Evolutionary conservation across 345 rosid species (phyloP).

Genomic region (Citrus cavaleriei): DNA sequence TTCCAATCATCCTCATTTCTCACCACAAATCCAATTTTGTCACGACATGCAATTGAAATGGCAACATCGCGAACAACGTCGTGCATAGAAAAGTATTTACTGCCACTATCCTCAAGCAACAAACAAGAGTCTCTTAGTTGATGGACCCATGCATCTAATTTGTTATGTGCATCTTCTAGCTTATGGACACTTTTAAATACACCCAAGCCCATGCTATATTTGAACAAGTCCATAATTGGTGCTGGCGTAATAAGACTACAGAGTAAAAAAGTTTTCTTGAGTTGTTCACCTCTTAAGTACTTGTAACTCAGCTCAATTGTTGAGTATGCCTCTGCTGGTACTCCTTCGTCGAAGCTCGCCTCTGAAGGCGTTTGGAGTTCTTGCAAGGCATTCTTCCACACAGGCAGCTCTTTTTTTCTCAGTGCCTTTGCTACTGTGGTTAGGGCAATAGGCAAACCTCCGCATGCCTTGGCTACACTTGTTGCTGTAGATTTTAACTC

Average conservation of each 20-base stretch:
- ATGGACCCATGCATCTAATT: not conserved
- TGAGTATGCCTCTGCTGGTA: not conserved
- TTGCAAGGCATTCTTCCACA: too few species aligned
- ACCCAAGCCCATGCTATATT: constrained; percentile 9
- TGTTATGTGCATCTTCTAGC: constrained; percentile 1
- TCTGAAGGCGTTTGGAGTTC: not conserved
- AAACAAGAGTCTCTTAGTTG: constrained; percentile 12
- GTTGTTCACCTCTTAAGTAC: too few species aligned
- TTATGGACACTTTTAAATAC: not conserved
- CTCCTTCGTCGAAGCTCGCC: not conserved
- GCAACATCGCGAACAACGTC: too few species aligned
- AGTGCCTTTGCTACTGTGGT: constrained; percentile 17
- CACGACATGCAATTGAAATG: too few species aligned
- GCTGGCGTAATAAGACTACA: too few species aligned
- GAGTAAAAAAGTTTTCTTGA: not conserved
- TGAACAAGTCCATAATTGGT: not conserved
- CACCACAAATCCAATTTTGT: too few species aligned
- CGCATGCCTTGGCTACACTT: constrained; percentile 18
- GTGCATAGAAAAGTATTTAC: too few species aligned
- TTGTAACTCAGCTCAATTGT: too few species aligned
- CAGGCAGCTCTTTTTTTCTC: not conserved
- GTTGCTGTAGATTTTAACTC: not conserved
- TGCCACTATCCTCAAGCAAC: not conserved
- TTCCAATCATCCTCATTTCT: too few species aligned
- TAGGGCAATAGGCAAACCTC: constrained; percentile 27